Evolutionary conservation across 192 early-diverging fungal species (phyloP), one percentile per base, ranked within the genome.

Genomic region (Mortierella hygrophila): DNA sequence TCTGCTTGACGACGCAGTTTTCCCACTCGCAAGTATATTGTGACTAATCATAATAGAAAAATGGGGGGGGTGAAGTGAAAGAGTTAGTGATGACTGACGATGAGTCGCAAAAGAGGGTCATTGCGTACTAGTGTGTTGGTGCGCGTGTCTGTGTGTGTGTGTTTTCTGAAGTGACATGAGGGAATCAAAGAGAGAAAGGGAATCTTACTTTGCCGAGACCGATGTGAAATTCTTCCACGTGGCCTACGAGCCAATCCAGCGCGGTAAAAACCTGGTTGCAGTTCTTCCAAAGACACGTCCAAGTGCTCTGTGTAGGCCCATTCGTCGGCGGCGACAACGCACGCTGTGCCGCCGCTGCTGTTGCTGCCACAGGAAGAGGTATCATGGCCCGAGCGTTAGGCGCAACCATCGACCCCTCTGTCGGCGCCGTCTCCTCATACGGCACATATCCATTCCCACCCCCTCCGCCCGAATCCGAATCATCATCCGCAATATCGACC

Each of bases 181-280:
- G 41, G 47, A 11, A 15, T 40, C 38, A 46, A 46, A 15, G 44
- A 52, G 49, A 18, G 2, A 52, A 18, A 18, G 16, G 18, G 49
- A 52, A 20, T 52, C 23, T 49, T 49, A 92, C 91, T 85, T 92
- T 92, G 72, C 91, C 91, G 52, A 89, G 87, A 10, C 89, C 90
- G 78, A 92, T 91, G 72, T 92, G 91, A 54, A 72, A 71, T 32
- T 88, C 87, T 21, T 86, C 83, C 40, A 92, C 90, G 54, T 92
- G 91, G 18, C 68, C 60, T 38, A 92, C 89, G 41, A 92, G 75
- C 26, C 75, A 79, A 6, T 91, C 89, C 29, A 92, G 68, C n/a
- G 74, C 75, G 23, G 21, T 54, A 44, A 85, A 83, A 68, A 88
- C 85, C 44, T 83, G 77, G 41, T 75, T 68, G 63, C 91, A 92